Conservation (phyloP, 2,329 filamentous ascomycete genomes). For the Sporothrix variecibatus region DNA sequence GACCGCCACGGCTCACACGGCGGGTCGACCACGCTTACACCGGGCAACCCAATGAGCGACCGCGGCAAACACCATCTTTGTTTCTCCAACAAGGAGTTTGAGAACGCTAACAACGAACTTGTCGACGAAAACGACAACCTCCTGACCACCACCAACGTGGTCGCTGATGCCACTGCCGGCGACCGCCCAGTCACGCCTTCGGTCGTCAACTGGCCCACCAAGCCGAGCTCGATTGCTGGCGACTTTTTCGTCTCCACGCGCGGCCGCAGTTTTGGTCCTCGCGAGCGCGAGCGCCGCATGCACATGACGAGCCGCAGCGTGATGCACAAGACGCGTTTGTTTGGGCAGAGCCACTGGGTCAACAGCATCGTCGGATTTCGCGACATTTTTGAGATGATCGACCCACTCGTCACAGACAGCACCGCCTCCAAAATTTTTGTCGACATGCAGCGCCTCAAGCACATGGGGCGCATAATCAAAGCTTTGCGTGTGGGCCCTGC, state of each 20-base stretch:
- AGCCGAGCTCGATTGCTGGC: background rate
- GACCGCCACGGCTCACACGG: background rate
- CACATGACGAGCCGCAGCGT: constrained; percentile 28
- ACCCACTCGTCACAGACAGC: constrained; percentile 38
- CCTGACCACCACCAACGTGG: background rate
- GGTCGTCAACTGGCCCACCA: constrained; percentile 4
- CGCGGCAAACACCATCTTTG: background rate
- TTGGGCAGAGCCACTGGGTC: constrained; percentile 61
- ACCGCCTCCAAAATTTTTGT: constrained; percentile 39
- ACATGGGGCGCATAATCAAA: constrained; percentile 55
- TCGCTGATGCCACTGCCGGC: background rate
- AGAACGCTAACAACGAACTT: background rate
- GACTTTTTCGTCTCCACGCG: constrained; percentile 18
- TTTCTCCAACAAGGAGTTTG: constrained; percentile 4
- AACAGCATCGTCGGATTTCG: constrained; percentile 34
- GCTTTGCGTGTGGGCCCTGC: constrained; percentile 38
- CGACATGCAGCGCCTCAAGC: constrained; percentile 53
- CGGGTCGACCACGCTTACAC: background rate
- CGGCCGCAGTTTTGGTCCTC: background rate
- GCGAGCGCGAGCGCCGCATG: constrained; percentile 20
- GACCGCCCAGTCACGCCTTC: background rate
- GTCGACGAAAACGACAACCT: background rate
- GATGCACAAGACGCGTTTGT: constrained; percentile 54
- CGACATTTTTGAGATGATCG: constrained; percentile 26
- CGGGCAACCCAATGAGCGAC: background rate